Base-by-base conservation (phyloP, 805 yeast species). In the Scheffersomyces coipomensis region DNA sequence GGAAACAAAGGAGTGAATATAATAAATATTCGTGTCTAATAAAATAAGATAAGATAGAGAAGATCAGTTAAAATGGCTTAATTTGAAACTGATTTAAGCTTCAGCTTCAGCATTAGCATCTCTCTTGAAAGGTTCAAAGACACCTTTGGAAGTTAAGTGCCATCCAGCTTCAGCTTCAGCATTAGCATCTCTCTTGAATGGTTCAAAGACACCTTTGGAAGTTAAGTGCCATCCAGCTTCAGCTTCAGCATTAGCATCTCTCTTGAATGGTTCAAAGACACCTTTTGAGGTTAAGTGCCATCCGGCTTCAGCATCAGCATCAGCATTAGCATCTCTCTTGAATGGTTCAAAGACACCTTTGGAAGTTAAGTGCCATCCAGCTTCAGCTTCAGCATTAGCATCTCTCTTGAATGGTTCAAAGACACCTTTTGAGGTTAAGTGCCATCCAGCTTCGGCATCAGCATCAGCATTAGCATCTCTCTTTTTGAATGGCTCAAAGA, bases 381-480 rank as follows among this genome's bases (percentile, higher is more conserved):
- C 30, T 13, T 27, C 30, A 27, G 30, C 30, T 13, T 27, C 30
- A 27, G 30, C 30, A 27, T 27, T 15, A 27, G 30, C 30, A 27
- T 27, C 30, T 27, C 30, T 27, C 18, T 27, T 27, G 18, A 27
- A 27, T 27, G 30, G 30, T 13, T 13, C 30, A 27, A 27, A 27
- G 15, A 18, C 30, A 27, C 30, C 30, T 12, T 27, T 27, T 6
- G 30, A 27, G 15, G 30, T 27, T 27, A 27, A 27, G 30, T 27
- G 30, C 30, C 30, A 27, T 27, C 18, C 30, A 12, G 30, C 30
- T 13, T 27, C 30, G 12, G 30, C 30, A 27, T 27, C 15, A 27
- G 30, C 30, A 27, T 27, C 30, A 15, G 30, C 30, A 27, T 27
- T 27, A 27, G 30, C 30, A 27, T 27, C 30, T 27, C 30, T 27